Percentiles rank a stretch among this genome's conserved stretches.
Conservation (phyloP, 164 flowering plant genomes). For the Litsea cubeba region DNA sequence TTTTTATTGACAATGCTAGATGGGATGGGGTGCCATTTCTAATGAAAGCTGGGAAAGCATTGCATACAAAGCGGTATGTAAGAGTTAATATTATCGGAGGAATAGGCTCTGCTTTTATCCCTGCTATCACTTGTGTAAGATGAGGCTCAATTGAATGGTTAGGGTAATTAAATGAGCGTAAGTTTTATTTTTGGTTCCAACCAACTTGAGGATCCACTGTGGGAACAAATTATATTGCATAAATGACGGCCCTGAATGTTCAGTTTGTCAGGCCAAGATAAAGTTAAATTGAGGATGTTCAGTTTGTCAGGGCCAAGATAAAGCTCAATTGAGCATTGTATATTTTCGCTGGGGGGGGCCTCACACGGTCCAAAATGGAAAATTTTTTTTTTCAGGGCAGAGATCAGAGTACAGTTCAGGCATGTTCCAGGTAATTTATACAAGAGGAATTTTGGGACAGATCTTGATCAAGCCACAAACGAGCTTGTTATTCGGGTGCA, state of each 20-base stretch:
- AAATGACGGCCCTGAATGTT: background rate
- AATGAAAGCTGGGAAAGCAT: slow-evolving; percentile 97
- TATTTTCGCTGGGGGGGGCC: background rate
- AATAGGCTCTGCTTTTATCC: background rate
- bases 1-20: slow-evolving; percentile 89
- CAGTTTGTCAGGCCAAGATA: no score
- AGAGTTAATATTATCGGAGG: background rate
- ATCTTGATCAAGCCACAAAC: slow-evolving; percentile 82
- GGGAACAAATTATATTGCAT: background rate
- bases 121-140: background rate
- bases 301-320: no score
- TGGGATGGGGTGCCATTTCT: slow-evolving; percentile 99
- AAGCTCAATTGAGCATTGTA: background rate
- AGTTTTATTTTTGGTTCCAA: background rate
- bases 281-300: background rate
- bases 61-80: slow-evolving; percentile 61
- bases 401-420: slow-evolving; percentile 91
- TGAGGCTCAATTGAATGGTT: background rate
- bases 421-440: slow-evolving; percentile 94
- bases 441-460: slow-evolving; percentile 62
- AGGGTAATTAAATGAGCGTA: background rate
- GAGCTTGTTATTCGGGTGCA: slow-evolving; percentile 93
- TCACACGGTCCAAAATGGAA: background rate
- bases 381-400: slow-evolving; percentile 47
- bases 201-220: background rate